A percentile compares a stretch with the other conserved stretches of the same genome.
phyloP scores from a whole-genome alignment of 2,329 filamentous ascomycete species.

The Purpureocillium takamizusanense region DNA sequence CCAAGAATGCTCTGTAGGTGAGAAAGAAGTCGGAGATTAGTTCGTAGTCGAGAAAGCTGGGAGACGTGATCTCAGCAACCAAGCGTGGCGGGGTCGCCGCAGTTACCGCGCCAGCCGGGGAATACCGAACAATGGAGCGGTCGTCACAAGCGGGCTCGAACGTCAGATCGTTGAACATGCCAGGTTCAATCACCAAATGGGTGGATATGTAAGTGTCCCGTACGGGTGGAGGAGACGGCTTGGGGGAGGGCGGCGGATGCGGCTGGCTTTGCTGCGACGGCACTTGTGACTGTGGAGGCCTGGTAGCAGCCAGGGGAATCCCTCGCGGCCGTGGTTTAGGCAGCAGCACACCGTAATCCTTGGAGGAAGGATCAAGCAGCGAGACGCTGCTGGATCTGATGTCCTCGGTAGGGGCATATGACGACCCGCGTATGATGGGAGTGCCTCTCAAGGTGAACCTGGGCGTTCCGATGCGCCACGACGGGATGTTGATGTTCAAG shows the following conservation, averaged over 20 bases:
- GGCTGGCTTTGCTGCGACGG: constrained; percentile 12
- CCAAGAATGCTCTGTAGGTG: constrained; percentile 83
- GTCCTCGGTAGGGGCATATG: constrained; percentile 68
- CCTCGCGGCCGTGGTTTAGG: constrained; percentile 20
- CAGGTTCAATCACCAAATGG: constrained; percentile 51
- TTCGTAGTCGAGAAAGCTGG: constrained; percentile 93
- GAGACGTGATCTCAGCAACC: constrained; percentile 92
- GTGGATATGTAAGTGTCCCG: constrained; percentile 40
- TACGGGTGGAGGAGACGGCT: constrained; percentile 29
- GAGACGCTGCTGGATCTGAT: constrained; percentile 53
- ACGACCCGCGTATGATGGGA: constrained; percentile 71
- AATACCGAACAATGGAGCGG: constrained; percentile 73
- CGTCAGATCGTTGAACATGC: constrained; percentile 75
- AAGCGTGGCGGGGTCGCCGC: constrained; percentile 86
- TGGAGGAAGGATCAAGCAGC: constrained; percentile 27
- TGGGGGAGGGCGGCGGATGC: constrained; percentile 23
- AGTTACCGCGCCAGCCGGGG: constrained; percentile 63
- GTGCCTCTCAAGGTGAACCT: constrained; percentile 71
- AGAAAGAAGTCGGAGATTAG: constrained; percentile 96
- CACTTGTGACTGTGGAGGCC: constrained; percentile 18
- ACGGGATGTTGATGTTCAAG: constrained; percentile 70
- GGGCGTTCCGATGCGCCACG: constrained; percentile 74
- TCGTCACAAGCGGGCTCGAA: constrained; percentile 74
- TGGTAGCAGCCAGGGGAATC: constrained; percentile 27
- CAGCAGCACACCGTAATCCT: constrained; percentile 13